These are phyloP conservation scores for Kuraishia molischiana DNA, from an alignment of 805 yeast genomes.

Conservation along the genomic window DNA sequence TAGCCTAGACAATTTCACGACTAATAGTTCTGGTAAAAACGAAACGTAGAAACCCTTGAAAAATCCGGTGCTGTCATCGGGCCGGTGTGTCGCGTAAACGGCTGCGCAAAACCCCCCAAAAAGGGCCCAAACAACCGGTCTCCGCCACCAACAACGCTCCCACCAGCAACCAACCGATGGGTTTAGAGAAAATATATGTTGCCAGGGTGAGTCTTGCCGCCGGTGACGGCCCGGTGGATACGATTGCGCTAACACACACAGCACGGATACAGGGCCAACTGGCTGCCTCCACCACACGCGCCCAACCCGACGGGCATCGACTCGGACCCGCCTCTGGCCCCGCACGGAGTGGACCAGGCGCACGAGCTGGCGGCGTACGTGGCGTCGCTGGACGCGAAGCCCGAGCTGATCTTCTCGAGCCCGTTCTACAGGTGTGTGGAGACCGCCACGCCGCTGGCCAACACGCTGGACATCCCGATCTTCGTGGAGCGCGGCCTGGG, in stretches of 20 bases:
- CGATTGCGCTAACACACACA: too few species aligned
- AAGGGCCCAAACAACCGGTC: too few species aligned
- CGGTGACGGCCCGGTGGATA: not conserved
- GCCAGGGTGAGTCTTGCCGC: not conserved
- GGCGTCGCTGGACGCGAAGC: conserved; percentile 38
- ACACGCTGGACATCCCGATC: conserved; percentile 45
- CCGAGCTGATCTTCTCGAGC: conserved; percentile 64
- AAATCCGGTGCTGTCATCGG: too few species aligned
- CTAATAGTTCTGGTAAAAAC: too few species aligned
- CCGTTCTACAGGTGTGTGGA: conserved; percentile 90
- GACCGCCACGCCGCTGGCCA: conserved; percentile 65
- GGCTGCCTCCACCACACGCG: conserved; percentile 69
- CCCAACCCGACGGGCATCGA: conserved; percentile 83
- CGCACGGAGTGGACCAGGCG: conserved; percentile 85
- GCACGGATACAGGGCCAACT: conserved; percentile 88
- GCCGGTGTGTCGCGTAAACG: too few species aligned
- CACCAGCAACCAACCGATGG: too few species aligned
- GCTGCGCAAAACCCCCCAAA: too few species aligned
- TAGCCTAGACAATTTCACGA: not conserved
- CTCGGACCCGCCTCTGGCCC: conserved; percentile 82
- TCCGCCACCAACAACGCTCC: too few species aligned
- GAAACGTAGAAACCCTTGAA: too few species aligned
- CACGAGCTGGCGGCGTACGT: conserved; percentile 62
- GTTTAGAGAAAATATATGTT: not conserved
- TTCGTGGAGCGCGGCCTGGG: conserved; percentile 77